Evolutionary conservation across 306 rosid species (phyloP).

Genomic region (Elaeagnus macrophylla): DNA sequence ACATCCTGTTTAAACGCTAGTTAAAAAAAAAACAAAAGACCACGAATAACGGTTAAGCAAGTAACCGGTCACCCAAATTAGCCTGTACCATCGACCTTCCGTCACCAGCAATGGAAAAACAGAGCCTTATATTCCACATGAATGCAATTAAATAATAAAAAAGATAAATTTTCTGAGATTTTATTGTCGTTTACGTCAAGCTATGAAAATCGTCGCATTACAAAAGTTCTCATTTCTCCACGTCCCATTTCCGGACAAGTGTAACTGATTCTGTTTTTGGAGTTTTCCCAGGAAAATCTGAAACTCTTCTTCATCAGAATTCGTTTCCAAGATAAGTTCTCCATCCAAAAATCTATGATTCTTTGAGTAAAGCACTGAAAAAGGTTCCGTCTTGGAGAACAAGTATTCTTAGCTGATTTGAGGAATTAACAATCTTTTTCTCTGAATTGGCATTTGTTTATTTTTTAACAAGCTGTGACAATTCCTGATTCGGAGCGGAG

Average conservation of each 20-base stretch:
- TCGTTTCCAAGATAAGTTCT: conserved; percentile 39
- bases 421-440: too few species aligned
- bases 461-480: conserved; percentile 15
- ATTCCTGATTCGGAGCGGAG: conserved; percentile 39
- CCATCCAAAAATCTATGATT: background rate
- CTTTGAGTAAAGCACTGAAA: background rate
- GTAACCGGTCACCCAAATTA: too few species aligned
- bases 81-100: too few species aligned
- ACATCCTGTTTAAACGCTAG: too few species aligned
- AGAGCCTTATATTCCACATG: too few species aligned
- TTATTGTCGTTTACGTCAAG: conserved; percentile 70
- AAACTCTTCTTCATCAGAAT: conserved; percentile 18
- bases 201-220: conserved; percentile 18
- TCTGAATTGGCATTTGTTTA: conserved; percentile 31
- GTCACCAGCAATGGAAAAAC: too few species aligned
- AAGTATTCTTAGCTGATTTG: background rate
- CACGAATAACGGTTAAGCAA: too few species aligned
- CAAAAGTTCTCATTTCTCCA: conserved; percentile 22
- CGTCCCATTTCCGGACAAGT: conserved; percentile 5
- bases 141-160: background rate
- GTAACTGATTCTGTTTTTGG: too few species aligned
- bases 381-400: conserved; percentile 5
- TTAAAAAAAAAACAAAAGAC: too few species aligned
- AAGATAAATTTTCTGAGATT: conserved; percentile 6
- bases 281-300: conserved; percentile 14